These are phyloP conservation scores for Aspergillus pseudonomiae DNA, from an alignment of 2,329 filamentous ascomycete genomes.

Conservation along the genomic window DNA sequence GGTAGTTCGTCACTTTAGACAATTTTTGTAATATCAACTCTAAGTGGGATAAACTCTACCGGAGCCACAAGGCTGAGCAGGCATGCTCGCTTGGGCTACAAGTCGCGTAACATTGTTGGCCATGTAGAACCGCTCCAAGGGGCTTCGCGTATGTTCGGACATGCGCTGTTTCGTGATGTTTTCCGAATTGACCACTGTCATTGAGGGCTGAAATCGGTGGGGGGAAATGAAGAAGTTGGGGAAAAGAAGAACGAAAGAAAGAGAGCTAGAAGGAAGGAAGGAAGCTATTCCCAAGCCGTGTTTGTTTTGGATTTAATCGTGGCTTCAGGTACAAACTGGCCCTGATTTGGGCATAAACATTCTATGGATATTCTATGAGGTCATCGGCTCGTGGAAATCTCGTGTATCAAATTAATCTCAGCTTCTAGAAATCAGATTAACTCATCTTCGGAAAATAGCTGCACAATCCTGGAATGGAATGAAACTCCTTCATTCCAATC, in stretches of 20 bases:
- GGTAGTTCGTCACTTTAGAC: constrained; percentile 3
- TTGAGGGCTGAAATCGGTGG: background rate
- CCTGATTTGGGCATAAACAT: background rate
- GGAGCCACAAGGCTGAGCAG: constrained; percentile 1
- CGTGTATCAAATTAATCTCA: background rate
- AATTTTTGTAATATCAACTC: constrained; percentile 11
- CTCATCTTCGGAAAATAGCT: background rate
- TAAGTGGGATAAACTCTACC: constrained; percentile 15
- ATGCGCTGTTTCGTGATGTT: background rate
- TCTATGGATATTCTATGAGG: background rate
- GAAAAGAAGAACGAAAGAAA: too few species aligned
- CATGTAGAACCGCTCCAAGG: background rate
- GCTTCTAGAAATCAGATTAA: constrained; percentile 2
- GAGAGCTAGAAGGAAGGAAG: background rate
- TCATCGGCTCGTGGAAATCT: background rate
- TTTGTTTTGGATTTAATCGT: background rate
- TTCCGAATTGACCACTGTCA: background rate
- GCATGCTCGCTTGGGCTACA: background rate
- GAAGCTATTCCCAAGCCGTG: background rate
- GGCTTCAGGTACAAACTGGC: background rate
- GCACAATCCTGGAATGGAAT: background rate
- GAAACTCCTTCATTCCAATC: background rate
- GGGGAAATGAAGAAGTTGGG: background rate
- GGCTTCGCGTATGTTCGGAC: background rate
- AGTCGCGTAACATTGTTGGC: background rate